These are phyloP conservation scores for Noccaea caerulescens DNA, from an alignment of 345 rosid species.

Conservation along the genomic window DNA sequence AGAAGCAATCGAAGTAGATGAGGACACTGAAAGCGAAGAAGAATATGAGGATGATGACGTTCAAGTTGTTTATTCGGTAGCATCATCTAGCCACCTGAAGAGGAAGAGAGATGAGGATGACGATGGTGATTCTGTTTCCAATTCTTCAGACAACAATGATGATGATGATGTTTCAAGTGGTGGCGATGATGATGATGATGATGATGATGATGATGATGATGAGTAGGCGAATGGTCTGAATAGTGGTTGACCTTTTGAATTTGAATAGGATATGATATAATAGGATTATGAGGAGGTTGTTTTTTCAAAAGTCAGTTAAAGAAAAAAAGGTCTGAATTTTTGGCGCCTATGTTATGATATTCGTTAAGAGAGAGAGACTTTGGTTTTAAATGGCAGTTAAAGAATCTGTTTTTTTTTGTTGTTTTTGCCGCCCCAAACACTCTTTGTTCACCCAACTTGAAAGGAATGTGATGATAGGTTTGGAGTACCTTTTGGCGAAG, in stretches of 20 bases:
- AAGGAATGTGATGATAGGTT: too few species aligned
- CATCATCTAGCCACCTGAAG: constrained; percentile 1
- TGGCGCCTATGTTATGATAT: too few species aligned
- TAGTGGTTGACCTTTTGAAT: background rate
- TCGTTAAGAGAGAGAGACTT: too few species aligned
- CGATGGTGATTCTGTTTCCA: constrained; percentile 8
- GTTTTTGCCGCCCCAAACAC: too few species aligned
- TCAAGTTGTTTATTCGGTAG: background rate
- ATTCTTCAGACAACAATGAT: constrained; percentile 1
- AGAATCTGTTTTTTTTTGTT: too few species aligned
- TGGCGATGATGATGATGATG: background rate
- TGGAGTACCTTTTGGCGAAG: too few species aligned
- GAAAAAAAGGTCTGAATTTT: background rate
- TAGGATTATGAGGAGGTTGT: background rate
- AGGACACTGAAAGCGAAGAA: background rate
- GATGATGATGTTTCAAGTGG: background rate
- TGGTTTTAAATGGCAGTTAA: too few species aligned
- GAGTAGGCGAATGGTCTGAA: background rate
- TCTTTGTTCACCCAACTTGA: too few species aligned
- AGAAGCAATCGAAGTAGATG: constrained; percentile 17
- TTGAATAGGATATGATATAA: background rate
- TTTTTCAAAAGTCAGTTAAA: background rate
- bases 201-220: constrained; percentile 1
- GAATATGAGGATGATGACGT: background rate
- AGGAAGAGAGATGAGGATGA: constrained; percentile 16